Evolutionary conservation across 768 basidiomycete genomes (phyloP).

Genomic region (Pleurotus sapidus): DNA sequence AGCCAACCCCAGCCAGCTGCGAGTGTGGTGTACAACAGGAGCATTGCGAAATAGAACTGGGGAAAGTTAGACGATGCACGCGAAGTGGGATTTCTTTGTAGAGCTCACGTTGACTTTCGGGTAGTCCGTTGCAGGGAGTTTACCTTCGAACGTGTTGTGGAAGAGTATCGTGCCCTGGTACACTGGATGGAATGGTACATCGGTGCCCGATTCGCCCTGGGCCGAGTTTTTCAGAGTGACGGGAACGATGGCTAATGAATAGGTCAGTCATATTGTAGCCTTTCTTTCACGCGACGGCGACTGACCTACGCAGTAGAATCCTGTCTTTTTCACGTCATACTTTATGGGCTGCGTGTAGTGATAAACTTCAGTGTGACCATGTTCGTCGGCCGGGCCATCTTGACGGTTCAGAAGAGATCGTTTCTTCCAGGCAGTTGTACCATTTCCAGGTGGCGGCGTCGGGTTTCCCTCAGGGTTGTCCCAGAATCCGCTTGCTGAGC

Average conservation of each 20-base stretch:
- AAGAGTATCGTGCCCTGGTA: conserved; percentile 84
- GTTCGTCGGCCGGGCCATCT: conserved; percentile 44
- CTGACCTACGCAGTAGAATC: conserved; percentile 95
- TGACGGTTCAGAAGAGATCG: conserved; percentile 18
- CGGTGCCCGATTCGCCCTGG: conserved; percentile 37
- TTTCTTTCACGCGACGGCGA: conserved; percentile 12
- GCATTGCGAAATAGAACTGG: conserved; percentile 88
- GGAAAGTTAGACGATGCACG: conserved; percentile 3
- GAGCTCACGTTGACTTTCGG: conserved; percentile 88
- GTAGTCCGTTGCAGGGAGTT: conserved; percentile 90
- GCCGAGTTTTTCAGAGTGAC: conserved; percentile 62
- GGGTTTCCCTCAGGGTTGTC: conserved; percentile 61
- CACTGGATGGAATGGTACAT: conserved; percentile 65
- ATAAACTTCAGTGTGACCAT: conserved; percentile 30
- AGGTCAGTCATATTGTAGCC: background rate
- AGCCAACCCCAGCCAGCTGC: conserved; percentile 79
- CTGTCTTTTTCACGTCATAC: conserved; percentile 82
- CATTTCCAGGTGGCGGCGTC: conserved; percentile 43
- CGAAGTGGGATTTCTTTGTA: background rate
- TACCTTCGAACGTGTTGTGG: conserved; percentile 83
- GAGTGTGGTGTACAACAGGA: conserved; percentile 70
- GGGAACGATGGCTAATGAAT: conserved; percentile 71
- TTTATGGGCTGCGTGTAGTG: conserved; percentile 71
- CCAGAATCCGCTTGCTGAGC: conserved; percentile 41
- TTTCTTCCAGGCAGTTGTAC: conserved; percentile 41